Evolutionary conservation across 202 grass and related monocot species (phyloP).

Genomic region (Alloteropsis angusta): DNA sequence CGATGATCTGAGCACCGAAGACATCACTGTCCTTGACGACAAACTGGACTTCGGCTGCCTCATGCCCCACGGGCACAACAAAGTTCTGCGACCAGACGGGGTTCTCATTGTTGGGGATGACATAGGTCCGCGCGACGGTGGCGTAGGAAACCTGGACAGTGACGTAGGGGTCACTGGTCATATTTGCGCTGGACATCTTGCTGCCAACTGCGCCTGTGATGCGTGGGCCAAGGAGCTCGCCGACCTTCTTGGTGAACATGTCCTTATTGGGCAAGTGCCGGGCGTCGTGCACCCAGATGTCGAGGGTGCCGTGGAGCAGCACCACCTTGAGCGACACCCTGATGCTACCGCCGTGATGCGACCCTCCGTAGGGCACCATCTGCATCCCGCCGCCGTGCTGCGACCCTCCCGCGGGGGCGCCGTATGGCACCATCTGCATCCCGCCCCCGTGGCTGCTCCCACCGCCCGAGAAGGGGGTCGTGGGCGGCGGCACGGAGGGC

Average conservation of each 20-base stretch:
- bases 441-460: slow-evolving; percentile 20
- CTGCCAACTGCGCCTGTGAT: slow-evolving; percentile 32
- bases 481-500: slow-evolving; percentile 20
- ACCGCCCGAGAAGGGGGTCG: slow-evolving; percentile 7
- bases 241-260: slow-evolving; percentile 66
- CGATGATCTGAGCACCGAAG: slow-evolving; percentile 65
- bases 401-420: slow-evolving; percentile 2
- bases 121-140: slow-evolving; percentile 62
- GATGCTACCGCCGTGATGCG: slow-evolving; percentile 35
- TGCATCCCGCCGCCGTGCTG: slow-evolving; percentile 34
- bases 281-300: slow-evolving; percentile 62
- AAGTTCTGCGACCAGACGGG: slow-evolving; percentile 77
- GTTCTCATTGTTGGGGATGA: slow-evolving; percentile 56
- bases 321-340: slow-evolving; percentile 74
- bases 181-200: slow-evolving; percentile 36
- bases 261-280: slow-evolving; percentile 78
- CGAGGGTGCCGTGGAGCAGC: slow-evolving; percentile 79
- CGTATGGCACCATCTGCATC: slow-evolving; percentile 26
- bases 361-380: slow-evolving; percentile 29
- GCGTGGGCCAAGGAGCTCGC: slow-evolving; percentile 52
- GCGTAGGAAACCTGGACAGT: slow-evolving; percentile 48
- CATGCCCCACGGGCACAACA: slow-evolving; percentile 59
- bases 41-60: slow-evolving; percentile 55
- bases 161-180: slow-evolving; percentile 92
- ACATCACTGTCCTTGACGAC: slow-evolving; percentile 80